Evolutionary conservation across 108 stramenopile genomes (phyloP).

Genomic region (Pseudonitzschia pungens): DNA sequence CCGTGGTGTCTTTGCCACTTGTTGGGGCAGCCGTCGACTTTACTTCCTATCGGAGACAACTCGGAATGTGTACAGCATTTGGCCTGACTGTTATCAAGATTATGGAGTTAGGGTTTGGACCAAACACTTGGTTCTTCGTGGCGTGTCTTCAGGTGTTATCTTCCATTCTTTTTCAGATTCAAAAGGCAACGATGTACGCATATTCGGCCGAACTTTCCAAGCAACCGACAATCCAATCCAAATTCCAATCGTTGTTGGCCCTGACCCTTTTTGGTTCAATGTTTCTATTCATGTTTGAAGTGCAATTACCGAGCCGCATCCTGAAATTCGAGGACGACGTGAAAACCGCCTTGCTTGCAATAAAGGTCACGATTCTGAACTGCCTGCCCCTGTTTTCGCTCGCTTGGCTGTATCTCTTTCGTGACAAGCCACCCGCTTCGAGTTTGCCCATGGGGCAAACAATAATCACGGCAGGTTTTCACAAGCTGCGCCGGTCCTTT

Average conservation of each 20-base stretch:
- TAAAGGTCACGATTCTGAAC: neutral
- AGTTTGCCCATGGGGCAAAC: neutral
- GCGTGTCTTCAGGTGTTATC: neutral
- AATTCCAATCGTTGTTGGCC: neutral
- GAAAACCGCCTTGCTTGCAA: neutral
- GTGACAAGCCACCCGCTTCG: neutral
- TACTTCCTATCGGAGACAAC: slow-evolving; percentile 4
- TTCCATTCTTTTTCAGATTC: neutral
- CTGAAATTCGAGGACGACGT: neutral
- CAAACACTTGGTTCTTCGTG: slow-evolving; percentile 1
- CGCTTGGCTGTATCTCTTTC: neutral
- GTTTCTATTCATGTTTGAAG: neutral
- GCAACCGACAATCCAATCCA: neutral
- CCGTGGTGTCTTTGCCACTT: slow-evolving; percentile 2
- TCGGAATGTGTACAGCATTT: neutral
- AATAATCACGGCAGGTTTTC: slow-evolving; percentile 24
- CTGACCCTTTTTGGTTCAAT: neutral
- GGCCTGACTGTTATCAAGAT: slow-evolving; percentile 1
- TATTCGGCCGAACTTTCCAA: slow-evolving; percentile 12
- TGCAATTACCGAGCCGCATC: neutral
- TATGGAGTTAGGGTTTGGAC: neutral
- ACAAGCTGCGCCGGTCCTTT: slow-evolving; percentile 17
- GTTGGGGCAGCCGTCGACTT: neutral
- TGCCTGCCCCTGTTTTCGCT: neutral
- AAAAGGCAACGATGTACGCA: slow-evolving; percentile 2